These are phyloP conservation scores for Daldinia concentrica DNA, from an alignment of 495 filamentous ascomycete species.

Conservation along the genomic window DNA sequence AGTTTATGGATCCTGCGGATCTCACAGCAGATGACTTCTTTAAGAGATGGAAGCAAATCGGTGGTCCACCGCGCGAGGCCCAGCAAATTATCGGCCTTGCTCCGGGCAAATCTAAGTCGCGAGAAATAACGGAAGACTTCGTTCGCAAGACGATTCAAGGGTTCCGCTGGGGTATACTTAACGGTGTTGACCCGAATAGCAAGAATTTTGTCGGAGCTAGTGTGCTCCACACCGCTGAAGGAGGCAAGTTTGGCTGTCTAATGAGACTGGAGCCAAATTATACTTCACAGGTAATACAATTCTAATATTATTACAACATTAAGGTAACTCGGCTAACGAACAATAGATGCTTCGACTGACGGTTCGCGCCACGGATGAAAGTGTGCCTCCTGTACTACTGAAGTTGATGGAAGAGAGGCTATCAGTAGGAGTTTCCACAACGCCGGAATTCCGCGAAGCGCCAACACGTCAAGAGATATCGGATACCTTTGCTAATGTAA, in stretches of 20 bases:
- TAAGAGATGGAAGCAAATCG: constrained; percentile 98
- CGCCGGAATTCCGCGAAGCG: constrained; percentile 43
- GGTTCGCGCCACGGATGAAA: constrained; percentile 92
- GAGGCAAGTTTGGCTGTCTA: constrained; percentile 93
- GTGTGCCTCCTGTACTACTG: constrained; percentile 78
- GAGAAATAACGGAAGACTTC: constrained; percentile 64
- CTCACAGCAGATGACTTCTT: constrained; percentile 93
- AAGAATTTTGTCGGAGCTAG: constrained; percentile 95
- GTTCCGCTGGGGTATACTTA: constrained; percentile 88
- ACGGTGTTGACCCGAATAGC: constrained; percentile 85
- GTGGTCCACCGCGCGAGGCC: constrained; percentile 82
- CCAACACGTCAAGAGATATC: constrained; percentile 57
- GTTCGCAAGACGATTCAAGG: constrained; percentile 75
- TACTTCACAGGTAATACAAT: constrained; percentile 73
- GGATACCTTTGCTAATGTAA: constrained; percentile 58
- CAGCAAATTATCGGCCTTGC: constrained; percentile 82
- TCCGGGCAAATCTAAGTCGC: constrained; percentile 59
- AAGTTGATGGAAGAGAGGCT: constrained; percentile 88
- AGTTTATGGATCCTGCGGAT: constrained; percentile 93
- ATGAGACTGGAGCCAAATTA: constrained; percentile 95
- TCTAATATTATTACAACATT: background rate
- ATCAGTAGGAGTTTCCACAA: constrained; percentile 58
- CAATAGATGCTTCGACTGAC: constrained; percentile 92
- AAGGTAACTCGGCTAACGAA: constrained; percentile 39
- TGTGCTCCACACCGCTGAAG: constrained; percentile 82